phyloP scores from a whole-genome alignment of 1,284 basidiomycete genomes.

The Sphaerobolus stellatus region DNA sequence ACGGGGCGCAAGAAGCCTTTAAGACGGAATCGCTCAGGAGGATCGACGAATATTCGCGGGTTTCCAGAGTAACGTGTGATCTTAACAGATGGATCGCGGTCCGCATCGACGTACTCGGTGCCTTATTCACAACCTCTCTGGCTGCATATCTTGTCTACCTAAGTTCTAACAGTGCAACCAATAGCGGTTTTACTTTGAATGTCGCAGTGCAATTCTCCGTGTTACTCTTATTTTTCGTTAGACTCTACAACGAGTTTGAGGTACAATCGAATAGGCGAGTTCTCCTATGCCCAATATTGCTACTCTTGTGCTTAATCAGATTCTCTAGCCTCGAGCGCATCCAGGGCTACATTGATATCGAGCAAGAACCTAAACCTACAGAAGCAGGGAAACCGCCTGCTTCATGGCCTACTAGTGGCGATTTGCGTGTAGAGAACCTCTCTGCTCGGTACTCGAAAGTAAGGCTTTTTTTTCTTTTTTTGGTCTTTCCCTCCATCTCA shows the following conservation, averaged over 20 bases:
- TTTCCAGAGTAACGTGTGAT: slow-evolving; percentile 19
- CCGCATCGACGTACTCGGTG: slow-evolving; percentile 14
- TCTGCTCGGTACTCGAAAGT: slow-evolving; percentile 52
- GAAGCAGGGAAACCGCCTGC: slow-evolving; percentile 62
- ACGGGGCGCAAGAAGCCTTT: slow-evolving; percentile 21
- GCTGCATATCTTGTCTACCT: slow-evolving; percentile 12
- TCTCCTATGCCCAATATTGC: slow-evolving; percentile 27
- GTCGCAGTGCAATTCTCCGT: slow-evolving; percentile 14
- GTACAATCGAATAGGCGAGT: slow-evolving; percentile 52
- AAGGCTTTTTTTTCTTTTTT: not conserved
- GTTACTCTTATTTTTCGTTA: slow-evolving; percentile 28
- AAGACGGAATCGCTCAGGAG: slow-evolving; percentile 15
- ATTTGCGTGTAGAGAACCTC: slow-evolving; percentile 61
- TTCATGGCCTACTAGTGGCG: slow-evolving; percentile 75
- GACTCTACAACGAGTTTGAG: slow-evolving; percentile 57
- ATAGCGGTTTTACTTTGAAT: slow-evolving; percentile 14
- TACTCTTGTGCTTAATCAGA: slow-evolving; percentile 24
- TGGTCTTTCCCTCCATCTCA: not conserved
- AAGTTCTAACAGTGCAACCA: slow-evolving; percentile 3
- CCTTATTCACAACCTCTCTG: slow-evolving; percentile 13
- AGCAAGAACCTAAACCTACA: slow-evolving; percentile 62
- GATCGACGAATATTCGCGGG: slow-evolving; percentile 18
- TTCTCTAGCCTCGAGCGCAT: slow-evolving; percentile 67
- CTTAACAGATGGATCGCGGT: slow-evolving; percentile 15
- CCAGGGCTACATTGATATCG: slow-evolving; percentile 67